These are phyloP conservation scores for Cladobotryum mycophilum DNA, from an alignment of 2,329 filamentous ascomycete species.

Conservation along the genomic window DNA sequence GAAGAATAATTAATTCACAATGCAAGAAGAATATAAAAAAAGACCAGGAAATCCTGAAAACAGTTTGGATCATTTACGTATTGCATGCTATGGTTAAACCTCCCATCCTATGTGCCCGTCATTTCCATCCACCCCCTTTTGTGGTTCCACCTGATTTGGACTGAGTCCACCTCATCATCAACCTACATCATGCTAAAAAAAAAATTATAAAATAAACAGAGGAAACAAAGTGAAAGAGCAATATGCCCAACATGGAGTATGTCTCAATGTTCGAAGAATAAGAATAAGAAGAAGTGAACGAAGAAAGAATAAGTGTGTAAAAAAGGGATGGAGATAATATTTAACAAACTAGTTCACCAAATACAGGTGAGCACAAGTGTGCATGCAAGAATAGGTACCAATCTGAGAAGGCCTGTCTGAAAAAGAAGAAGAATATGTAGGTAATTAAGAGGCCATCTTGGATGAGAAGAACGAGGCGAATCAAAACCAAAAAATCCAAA, in stretches of 20 bases:
- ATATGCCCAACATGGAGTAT: slow-evolving; percentile 1
- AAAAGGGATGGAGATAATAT: too few species aligned
- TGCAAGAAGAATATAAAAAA: too few species aligned
- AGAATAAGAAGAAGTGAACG: slow-evolving; percentile 7
- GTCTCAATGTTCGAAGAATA: slow-evolving; percentile 3
- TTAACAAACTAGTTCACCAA: neutral
- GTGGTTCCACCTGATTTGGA: neutral
- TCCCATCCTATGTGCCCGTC: neutral
- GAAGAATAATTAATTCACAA: too few species aligned
- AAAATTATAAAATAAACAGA: slow-evolving; percentile 1
- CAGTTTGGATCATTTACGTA: too few species aligned
- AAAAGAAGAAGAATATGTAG: neutral
- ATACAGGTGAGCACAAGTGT: neutral
- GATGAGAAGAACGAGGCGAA: slow-evolving; percentile 7
- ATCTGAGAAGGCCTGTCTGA: slow-evolving; percentile 14
- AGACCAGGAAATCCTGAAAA: too few species aligned
- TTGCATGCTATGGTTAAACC: neutral
- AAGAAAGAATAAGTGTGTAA: neutral
- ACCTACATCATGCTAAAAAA: neutral
- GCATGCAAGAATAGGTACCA: slow-evolving; percentile 13
- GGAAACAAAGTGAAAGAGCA: slow-evolving; percentile 4
- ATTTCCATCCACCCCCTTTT: neutral
- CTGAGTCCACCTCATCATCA: neutral
- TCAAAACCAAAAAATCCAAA: slow-evolving; percentile 30
- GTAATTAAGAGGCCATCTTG: neutral